Base-by-base conservation (phyloP, 176 grass and related monocot genomes). In the Urochloa ruziziensis region DNA sequence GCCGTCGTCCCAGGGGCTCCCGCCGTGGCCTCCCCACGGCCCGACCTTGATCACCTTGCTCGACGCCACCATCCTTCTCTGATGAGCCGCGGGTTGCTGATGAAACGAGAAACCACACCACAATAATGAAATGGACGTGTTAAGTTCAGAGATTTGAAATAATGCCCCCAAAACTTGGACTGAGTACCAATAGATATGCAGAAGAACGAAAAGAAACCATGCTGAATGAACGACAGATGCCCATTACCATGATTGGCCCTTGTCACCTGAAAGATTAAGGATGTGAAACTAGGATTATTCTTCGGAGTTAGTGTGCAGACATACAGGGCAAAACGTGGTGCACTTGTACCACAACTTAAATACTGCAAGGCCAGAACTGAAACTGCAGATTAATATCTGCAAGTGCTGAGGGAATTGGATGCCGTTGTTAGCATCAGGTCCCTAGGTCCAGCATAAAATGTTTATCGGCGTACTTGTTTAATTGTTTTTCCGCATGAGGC, bases 1-100 rank as follows among this genome's bases (percentile, higher is more conserved):
- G 43, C 75, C 75, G 32, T 91, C 85, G 69, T 91, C 85, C 89
- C 85, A 91, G 60, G 37, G 69, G 46, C 15, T 80, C 58, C 89
- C 81, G 33, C 70, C 75, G 66, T 46, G 39, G n/a, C 89, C 84
- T 69, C 89, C 89, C 80, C 80, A 87, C 7, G 81, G 89, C 3
- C 76, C 85, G 64, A 84, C 70, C 49, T 7, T 76, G 75, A 91
- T 67, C 4, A 46, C 73, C 62, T 87, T 91, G 89, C 70, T 81
- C 43, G 85, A 91, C 19, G 84, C 62, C 53, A 87, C 53, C 42
- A 87, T 59, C 68, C 60, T 75, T 13, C 39, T 72, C 37, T 66
- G 63, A 0, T 63, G 56, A 62, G 23, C 30, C 0, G 23, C 30
- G 0, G 53, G 30, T 43, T 80, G 73, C 69, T 74, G 18, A 30